Evolutionary conservation across 768 basidiomycete species (phyloP), one percentile per base, ranked within the genome.

Genomic region (Psilocybe cubensis): DNA sequence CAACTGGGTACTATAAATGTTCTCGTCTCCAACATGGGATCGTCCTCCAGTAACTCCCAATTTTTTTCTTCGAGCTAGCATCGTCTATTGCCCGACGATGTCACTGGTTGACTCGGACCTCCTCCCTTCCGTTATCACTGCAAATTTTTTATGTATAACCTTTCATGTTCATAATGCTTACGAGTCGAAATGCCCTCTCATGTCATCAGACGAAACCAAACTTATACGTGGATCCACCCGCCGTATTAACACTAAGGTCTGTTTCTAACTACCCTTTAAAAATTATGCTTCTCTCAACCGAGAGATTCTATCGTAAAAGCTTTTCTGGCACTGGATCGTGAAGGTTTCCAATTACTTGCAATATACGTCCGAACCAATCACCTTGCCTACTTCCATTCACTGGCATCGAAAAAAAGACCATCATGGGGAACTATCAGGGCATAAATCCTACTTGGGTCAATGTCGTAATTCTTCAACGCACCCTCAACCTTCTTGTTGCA

Each of bases 1-100:
- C 62, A 53, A 66, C 52, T 66, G 69, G 75, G 70, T 69, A 51
- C 71, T 79, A 80, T 81, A 81, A 81, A 80, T 78, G 72, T 52
- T 63, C 63, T 65, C 61, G 58, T 58, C 52, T 59, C 56, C 58
- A 46, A 62, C 41, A 57, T 59, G 61, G 41, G 62, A 64, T 50
- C 59, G 65, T 63, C 60, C 63, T 56, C 52, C 24, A 29, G 50
- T 53, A 59, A 54, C 56, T 60, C 56, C 58, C 43, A 57, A 57
- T 52, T 52, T 28, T 41, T 23, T 48, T 42, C 52, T 53, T 40
- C 38, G 53, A 28, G 49, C 43, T 50, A 44, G 48, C 28, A 27
- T 10, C 20, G 47, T 38, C 24, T n/a, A n/a, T n/a, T 56, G 33
- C 44, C 46, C 24, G 48, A 58, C 59, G 59, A 53, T 56, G 58